Evolutionary conservation across 305 asterid genomes (phyloP), one percentile per base, ranked within the genome.

Genomic region (Ilex paraguariensis): DNA sequence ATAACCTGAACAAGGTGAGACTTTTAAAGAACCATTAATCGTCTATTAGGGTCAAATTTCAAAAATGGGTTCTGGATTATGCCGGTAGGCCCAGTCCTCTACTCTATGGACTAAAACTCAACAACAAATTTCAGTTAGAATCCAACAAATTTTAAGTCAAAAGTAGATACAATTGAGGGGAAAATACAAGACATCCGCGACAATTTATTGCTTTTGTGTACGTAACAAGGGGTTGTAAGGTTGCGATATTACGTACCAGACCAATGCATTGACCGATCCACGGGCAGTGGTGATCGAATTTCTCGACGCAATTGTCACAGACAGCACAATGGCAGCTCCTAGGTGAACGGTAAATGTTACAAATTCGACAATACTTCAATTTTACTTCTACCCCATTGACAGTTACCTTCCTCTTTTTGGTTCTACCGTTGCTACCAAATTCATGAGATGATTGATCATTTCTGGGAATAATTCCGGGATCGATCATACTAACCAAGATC

Each of bases 251-350:
- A 30, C 39, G 2, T 40, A 87, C 92, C 92, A 72, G 71, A 62
- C 90, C 87, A 7, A 87, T 75, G 75, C 92, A 82, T 66, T 87
- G 91, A 15, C 92, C 90, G 5, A 82, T 75, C 92, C 90, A 84
- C 11, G 90, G 92, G 77, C 87, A 82, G 66, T 79, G 92, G 65
- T 84, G 92, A 59, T 87, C 87, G 11, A 84, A 84, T 48, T 80
- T 78, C 40, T 84, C 82, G 2, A 84, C 84, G 48, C 85, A 83
- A 66, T 86, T 81, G 67, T 77, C 75, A 67, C 88, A 83, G 17
- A 79, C 72, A 4, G 82, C 77, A 62, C 95, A 84, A 61, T 80
- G 95, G 61, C 81, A 79, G 68, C 86, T 79, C 30, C 89, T 68
- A 7, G 82, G 81, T 44, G 90, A 86, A 9, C 90, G 73, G 68